These are phyloP conservation scores for Mycena pura DNA, from an alignment of 768 basidiomycete genomes.

Conservation along the genomic window DNA sequence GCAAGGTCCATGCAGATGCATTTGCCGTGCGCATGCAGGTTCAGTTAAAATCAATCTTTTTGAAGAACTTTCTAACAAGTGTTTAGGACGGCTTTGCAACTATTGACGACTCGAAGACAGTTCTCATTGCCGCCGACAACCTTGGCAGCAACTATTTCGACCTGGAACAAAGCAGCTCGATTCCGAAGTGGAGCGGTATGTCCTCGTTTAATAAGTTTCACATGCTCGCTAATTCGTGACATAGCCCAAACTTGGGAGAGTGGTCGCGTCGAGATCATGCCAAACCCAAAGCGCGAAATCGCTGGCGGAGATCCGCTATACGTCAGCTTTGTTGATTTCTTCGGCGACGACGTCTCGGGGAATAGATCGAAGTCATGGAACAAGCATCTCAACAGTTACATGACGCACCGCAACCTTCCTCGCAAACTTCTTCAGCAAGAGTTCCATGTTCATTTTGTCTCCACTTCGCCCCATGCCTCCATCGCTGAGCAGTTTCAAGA, in stretches of 20 bases:
- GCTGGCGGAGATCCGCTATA: slow-evolving; percentile 40
- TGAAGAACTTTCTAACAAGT: background rate
- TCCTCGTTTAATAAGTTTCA: background rate
- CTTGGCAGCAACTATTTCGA: background rate
- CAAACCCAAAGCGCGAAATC: slow-evolving; percentile 38
- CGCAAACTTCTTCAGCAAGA: slow-evolving; percentile 41
- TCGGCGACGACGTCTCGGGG: slow-evolving; percentile 50
- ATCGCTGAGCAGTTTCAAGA: slow-evolving; percentile 45
- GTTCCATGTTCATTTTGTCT: too few relatives aligned
- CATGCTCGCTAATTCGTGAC: background rate
- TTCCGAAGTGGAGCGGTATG: slow-evolving; percentile 5
- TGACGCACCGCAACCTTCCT: slow-evolving; percentile 44
- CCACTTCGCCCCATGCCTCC: slow-evolving; percentile 43
- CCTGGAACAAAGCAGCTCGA: background rate
- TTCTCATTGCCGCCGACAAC: background rate
- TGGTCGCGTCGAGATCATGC: slow-evolving; percentile 35
- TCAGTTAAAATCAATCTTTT: background rate
- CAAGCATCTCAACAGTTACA: slow-evolving; percentile 50
- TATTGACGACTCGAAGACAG: background rate
- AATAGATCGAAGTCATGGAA: slow-evolving; percentile 42
- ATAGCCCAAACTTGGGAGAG: slow-evolving; percentile 15
- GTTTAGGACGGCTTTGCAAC: background rate
- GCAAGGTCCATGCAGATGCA: slow-evolving; percentile 4
- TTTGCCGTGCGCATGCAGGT: too few relatives aligned
- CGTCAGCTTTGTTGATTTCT: slow-evolving; percentile 39